Evolutionary conservation across 225 moss, liverwort and hornwort species (phyloP).

Genomic region (Physcomitrellopsis africana): DNA sequence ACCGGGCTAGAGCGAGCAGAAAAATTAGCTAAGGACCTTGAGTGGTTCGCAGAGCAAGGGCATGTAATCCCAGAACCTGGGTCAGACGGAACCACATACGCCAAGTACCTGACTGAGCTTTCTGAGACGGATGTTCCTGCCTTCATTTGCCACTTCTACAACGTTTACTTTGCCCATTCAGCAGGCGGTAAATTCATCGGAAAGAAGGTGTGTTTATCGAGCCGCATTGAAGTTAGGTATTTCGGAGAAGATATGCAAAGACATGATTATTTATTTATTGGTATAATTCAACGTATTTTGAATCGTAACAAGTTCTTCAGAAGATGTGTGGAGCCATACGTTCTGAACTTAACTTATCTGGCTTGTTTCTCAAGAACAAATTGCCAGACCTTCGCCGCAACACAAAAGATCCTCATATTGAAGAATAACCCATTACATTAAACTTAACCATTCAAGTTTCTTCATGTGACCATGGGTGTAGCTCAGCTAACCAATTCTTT

Average conservation of each 20-base stretch:
- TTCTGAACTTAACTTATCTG: background rate
- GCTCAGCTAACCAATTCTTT: background rate
- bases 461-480: background rate
- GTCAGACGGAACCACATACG: conserved; percentile 65
- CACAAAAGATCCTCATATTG: conserved; percentile 19
- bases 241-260: background rate
- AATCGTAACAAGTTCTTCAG: background rate
- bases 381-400: conserved; percentile 20
- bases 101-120: conserved; percentile 65
- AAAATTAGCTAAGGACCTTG: conserved; percentile 73
- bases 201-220: conserved; percentile 58
- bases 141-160: conserved; percentile 98
- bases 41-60: conserved; percentile 89
- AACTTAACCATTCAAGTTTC: conserved; percentile 14
- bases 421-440: conserved; percentile 1
- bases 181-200: conserved; percentile 97
- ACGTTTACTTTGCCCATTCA: conserved; percentile 94
- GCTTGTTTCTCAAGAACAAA: background rate
- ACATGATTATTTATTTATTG: background rate
- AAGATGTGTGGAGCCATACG: background rate
- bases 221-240: background rate
- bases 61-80: conserved; percentile 73
- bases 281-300: conserved; percentile 9
- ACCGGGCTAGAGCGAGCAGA: conserved; percentile 88
- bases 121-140: conserved; percentile 82